Percentiles rank a stretch among this genome's conserved stretches.
Evolutionary conservation across 768 basidiomycete genomes (phyloP).

Genomic region (Rhizopogon salebrosus): DNA sequence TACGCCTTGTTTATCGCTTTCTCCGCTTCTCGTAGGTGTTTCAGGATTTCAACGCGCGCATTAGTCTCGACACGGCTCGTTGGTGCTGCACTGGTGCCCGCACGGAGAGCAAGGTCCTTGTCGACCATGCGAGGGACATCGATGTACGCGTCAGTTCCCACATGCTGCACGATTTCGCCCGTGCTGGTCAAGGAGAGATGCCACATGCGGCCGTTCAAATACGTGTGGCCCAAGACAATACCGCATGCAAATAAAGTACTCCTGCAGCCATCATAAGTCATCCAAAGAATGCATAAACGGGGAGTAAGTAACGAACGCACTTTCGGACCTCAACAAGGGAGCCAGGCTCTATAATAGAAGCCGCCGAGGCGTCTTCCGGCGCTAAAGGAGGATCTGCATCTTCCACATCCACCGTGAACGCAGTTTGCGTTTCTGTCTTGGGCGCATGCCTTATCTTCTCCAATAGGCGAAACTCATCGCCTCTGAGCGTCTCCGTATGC

Average conservation of each 20-base stretch:
- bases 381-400: conserved; percentile 6
- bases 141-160: conserved; percentile 53
- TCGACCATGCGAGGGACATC: conserved; percentile 53
- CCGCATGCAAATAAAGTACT: conserved; percentile 17
- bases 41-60: conserved; percentile 64
- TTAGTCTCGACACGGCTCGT: conserved; percentile 32
- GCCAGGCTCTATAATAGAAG: conserved; percentile 29
- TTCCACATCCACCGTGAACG: conserved; percentile 19
- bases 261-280: conserved; percentile 15
- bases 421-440: conserved; percentile 8
- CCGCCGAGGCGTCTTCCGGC: conserved; percentile 8
- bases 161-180: conserved; percentile 51
- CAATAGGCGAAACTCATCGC: conserved; percentile 34
- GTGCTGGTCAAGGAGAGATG: conserved; percentile 25
- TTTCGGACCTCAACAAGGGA: conserved; percentile 51
- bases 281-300: not conserved
- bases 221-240: conserved; percentile 24
- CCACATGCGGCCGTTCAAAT: conserved; percentile 25
- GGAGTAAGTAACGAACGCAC: conserved; percentile 25
- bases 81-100: conserved; percentile 33
- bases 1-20: conserved; percentile 39
- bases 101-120: conserved; percentile 40
- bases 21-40: conserved; percentile 50
- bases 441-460: conserved; percentile 10
- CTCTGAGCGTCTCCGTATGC: conserved; percentile 30